phyloP scores from a whole-genome alignment of 306 rosid genomes.

The Glycyrrhiza uralensis region DNA sequence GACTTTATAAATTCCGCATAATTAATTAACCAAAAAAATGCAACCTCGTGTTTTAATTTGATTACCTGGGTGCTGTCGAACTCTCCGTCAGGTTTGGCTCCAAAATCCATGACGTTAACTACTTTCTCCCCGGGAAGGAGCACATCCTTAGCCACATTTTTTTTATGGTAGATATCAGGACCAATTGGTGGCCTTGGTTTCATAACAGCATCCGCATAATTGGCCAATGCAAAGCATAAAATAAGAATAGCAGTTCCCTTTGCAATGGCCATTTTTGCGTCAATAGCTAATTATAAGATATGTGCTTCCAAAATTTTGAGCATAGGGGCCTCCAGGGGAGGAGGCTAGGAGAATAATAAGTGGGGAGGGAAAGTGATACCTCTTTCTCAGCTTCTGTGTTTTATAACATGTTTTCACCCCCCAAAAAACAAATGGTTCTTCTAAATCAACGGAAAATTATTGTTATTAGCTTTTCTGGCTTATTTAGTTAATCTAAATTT shows the following conservation, averaged over 20 bases:
- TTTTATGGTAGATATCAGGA: slow-evolving; percentile 21
- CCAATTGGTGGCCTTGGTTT: neutral
- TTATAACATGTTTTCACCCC: slow-evolving; percentile 25
- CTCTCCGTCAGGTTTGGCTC: slow-evolving; percentile 52
- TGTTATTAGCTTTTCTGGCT: slow-evolving; percentile 4
- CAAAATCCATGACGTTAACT: slow-evolving; percentile 41
- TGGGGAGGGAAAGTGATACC: slow-evolving; percentile 22
- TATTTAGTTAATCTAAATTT: slow-evolving; percentile 17
- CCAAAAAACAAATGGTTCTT: slow-evolving; percentile 12
- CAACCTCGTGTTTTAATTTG: no score
- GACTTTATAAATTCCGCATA: no score
- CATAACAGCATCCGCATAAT: neutral
- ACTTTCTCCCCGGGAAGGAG: slow-evolving; percentile 37
- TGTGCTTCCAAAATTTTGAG: neutral
- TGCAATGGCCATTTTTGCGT: slow-evolving; percentile 48
- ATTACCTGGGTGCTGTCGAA: slow-evolving; percentile 50
- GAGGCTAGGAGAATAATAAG: slow-evolving; percentile 33
- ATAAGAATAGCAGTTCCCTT: slow-evolving; percentile 11
- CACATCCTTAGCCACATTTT: slow-evolving; percentile 20
- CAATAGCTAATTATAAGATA: neutral
- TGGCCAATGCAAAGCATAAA: slow-evolving; percentile 30
- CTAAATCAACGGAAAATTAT: slow-evolving; percentile 30
- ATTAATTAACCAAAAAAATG: no score
- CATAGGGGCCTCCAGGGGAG: slow-evolving; percentile 43
- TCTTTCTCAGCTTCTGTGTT: slow-evolving; percentile 17